Base-by-base conservation (phyloP, 441 rosid genomes). In the Macaranga tanarius region DNA sequence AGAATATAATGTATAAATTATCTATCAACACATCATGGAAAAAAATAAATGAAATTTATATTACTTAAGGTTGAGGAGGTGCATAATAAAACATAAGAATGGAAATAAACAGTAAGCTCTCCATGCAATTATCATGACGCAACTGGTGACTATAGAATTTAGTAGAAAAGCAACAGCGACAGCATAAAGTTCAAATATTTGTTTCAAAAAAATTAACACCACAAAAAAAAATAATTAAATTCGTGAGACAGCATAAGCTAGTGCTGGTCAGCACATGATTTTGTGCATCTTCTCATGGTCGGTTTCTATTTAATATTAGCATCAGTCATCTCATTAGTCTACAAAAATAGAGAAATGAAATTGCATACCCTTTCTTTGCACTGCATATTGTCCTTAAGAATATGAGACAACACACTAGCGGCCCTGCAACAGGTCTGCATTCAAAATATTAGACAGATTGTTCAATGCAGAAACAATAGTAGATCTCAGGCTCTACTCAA, bases 381-480 rank as follows among this genome's bases (percentile, higher is more conserved):
- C 74, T 73, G 92, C 71, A 64, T 73, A 79, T 93, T 96, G 84
- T 86, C 92, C 86, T 85, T 82, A 60, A 96, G 83, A 67, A 93
- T 73, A 82, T 93, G 94, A 75, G 98, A 90, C 71, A 96, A 89
- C 62, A 93, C 91, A 79, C 96, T 92, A 62, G 99, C 97, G 83
- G 98, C 97, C 82, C 99, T 86, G 89, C 97, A 86, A 84, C 95
- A 93, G 75, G 85, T 89, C 99, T 96, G 88, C 72, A 78, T 62
- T 78, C 82, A 57, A 82, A 76, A 47, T 34, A 75, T 84, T 26
- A 77, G 76, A 73, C 34, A 34, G 58, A 73, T 69, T 45, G 26
- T 71, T 71, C 68, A 71, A 63, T 17, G 55, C 23, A 42, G 62
- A 70, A 65, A 72, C 67, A 71, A 65, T 64, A 61, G 22, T 34